Percentiles rank a stretch among this genome's conserved stretches.
These are phyloP conservation scores for Furcasterigmium furcatum DNA, from an alignment of 2,329 filamentous ascomycete genomes.

Conservation along the genomic window DNA sequence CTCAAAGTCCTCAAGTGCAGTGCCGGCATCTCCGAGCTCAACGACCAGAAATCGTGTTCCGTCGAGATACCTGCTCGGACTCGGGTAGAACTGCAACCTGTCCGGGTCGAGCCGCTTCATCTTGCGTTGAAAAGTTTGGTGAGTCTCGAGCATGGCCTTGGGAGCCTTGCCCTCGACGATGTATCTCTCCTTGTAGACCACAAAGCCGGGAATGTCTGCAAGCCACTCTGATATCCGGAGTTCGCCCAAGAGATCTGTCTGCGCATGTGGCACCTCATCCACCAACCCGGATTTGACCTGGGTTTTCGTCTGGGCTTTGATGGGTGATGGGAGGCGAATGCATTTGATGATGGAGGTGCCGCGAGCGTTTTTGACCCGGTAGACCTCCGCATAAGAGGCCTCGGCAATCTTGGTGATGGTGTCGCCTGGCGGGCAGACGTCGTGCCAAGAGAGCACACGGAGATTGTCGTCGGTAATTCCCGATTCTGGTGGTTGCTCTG, in stretches of 20 bases:
- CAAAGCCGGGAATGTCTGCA: constrained; percentile 62
- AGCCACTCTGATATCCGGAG: constrained; percentile 62
- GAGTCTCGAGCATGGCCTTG: constrained; percentile 53
- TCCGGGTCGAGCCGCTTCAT: constrained; percentile 53
- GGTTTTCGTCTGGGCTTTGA: constrained; percentile 54
- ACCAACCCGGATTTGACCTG: constrained; percentile 52
- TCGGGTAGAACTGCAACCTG: constrained; percentile 58
- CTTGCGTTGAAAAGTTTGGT: constrained; percentile 52
- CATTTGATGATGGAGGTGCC: constrained; percentile 65
- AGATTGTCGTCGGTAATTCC: constrained; percentile 21
- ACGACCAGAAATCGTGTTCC: constrained; percentile 58
- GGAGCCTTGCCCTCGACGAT: constrained; percentile 55
- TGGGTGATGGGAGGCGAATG: constrained; percentile 56
- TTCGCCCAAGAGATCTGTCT: constrained; percentile 54
- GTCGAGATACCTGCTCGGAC: constrained; percentile 56
- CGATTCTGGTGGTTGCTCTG: constrained; percentile 8
- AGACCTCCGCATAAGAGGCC: constrained; percentile 65
- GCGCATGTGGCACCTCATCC: constrained; percentile 55
- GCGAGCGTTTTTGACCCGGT: constrained; percentile 55
- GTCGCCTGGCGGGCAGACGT: constrained; percentile 51
- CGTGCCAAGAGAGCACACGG: constrained; percentile 50
- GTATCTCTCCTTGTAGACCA: constrained; percentile 63
- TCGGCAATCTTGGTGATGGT: constrained; percentile 62
- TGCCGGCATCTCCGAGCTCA: constrained; percentile 61
- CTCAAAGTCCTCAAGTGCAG: constrained; percentile 55